A percentile compares a stretch with the other conserved stretches of the same genome.
Evolutionary conservation across 768 basidiomycete species (phyloP).

Genomic region (Kwoniella sp.): DNA sequence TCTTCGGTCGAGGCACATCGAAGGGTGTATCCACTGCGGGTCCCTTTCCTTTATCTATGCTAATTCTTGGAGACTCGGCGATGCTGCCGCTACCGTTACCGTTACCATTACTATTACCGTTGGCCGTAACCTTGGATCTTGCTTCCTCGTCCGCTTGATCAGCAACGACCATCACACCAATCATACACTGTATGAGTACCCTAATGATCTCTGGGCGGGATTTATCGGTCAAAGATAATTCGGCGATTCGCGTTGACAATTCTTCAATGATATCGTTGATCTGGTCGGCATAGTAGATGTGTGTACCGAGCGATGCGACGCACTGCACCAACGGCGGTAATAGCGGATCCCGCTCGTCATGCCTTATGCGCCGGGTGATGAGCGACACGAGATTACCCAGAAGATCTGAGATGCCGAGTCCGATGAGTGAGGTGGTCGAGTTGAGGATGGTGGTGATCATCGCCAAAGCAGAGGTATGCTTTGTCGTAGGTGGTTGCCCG

Average conservation of each 20-base stretch:
- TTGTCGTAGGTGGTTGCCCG: conserved; percentile 17
- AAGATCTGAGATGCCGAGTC: conserved; percentile 86
- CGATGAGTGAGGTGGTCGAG: conserved; percentile 75
- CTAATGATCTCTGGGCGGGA: conserved; percentile 43
- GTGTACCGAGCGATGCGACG: conserved; percentile 80
- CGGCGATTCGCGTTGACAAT: conserved; percentile 71
- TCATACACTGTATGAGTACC: conserved; percentile 41
- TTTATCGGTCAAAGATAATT: conserved; percentile 62
- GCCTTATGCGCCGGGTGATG: conserved; percentile 69
- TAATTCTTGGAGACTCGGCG: background rate
- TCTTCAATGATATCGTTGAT: conserved; percentile 89
- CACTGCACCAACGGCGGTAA: conserved; percentile 72
- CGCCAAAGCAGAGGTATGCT: conserved; percentile 66
- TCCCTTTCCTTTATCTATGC: conserved; percentile 37
- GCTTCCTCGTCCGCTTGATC: conserved; percentile 35
- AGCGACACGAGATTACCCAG: conserved; percentile 75
- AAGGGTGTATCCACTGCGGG: conserved; percentile 28
- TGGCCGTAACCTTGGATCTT: conserved; percentile 11
- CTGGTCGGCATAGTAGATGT: conserved; percentile 94
- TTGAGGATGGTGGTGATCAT: conserved; percentile 82
- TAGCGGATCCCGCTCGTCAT: conserved; percentile 67
- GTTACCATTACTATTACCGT: conserved; percentile 14
- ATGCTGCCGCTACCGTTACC: background rate
- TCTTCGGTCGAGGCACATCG: conserved; percentile 18
- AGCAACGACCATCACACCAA: conserved; percentile 41